Percentiles rank a stretch among this genome's conserved stretches.
These are phyloP conservation scores for Taxillus chinensis DNA, from an alignment of 164 flowering plant species.

Conservation along the genomic window DNA sequence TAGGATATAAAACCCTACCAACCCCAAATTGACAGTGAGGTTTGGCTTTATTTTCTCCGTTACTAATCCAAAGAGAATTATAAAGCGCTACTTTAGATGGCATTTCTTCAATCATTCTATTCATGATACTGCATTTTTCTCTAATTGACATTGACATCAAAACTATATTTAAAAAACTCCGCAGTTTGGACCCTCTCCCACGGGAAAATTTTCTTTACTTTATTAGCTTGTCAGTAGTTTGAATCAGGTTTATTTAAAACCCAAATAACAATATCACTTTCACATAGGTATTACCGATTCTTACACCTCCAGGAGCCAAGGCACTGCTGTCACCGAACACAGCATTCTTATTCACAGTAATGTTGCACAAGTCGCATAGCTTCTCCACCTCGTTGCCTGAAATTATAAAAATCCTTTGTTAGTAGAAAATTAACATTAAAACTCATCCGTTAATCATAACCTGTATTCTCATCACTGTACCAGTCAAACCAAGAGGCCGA, in stretches of 20 bases:
- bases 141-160: not conserved
- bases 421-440: not conserved
- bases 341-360: constrained; percentile 97
- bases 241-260: not conserved
- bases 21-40: no score
- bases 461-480: constrained; percentile 18
- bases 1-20: no score
- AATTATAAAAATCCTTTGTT: constrained; percentile 2
- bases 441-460: not conserved
- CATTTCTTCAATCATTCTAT: no score
- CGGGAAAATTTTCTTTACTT: not conserved
- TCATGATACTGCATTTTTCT: no score
- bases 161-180: not conserved
- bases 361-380: constrained; percentile 84
- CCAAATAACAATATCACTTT: not conserved
- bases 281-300: constrained; percentile 54
- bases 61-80: no score
- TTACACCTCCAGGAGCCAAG: constrained; percentile 92
- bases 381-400: constrained; percentile 95
- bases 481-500: constrained; percentile 97
- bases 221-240: not conserved
- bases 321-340: constrained; percentile 99
- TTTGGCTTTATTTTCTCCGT: no score
- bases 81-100: no score
- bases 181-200: no score